Conservation (phyloP, 2,329 filamentous ascomycete species). For the Arthroderma sp. region DNA sequence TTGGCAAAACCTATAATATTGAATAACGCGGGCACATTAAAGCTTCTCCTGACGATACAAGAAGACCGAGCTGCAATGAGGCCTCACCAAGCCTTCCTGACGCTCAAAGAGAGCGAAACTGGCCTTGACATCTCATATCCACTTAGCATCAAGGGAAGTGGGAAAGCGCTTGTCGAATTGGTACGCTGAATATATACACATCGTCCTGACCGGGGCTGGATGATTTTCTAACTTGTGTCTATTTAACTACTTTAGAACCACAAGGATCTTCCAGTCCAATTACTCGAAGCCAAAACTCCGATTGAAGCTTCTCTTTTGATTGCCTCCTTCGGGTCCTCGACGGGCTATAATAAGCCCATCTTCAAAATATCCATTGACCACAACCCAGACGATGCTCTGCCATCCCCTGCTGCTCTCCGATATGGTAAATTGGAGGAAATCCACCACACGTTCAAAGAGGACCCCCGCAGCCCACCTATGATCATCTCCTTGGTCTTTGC, state of each 20-base stretch:
- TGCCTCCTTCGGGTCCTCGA: slow-evolving; percentile 68
- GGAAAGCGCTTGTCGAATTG: slow-evolving; percentile 73
- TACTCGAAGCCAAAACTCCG: slow-evolving; percentile 55
- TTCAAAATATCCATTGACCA: slow-evolving; percentile 61
- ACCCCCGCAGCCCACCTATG: slow-evolving; percentile 68
- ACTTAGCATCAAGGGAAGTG: slow-evolving; percentile 70
- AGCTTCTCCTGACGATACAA: slow-evolving; percentile 67
- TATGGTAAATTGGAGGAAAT: slow-evolving; percentile 80
- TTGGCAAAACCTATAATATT: slow-evolving; percentile 55
- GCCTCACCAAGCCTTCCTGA: slow-evolving; percentile 87
- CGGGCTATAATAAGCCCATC: slow-evolving; percentile 53
- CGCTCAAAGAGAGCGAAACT: slow-evolving; percentile 60
- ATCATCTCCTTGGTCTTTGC: slow-evolving; percentile 69
- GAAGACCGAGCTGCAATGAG: slow-evolving; percentile 67
- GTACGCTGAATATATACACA: slow-evolving; percentile 43
- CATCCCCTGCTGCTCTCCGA: slow-evolving; percentile 57
- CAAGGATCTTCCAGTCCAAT: slow-evolving; percentile 76
- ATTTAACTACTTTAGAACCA: slow-evolving; percentile 49
- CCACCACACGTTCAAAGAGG: slow-evolving; percentile 74
- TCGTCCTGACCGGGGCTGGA: background rate
- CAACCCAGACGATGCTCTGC: slow-evolving; percentile 49
- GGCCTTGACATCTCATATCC: slow-evolving; percentile 81
- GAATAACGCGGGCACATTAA: slow-evolving; percentile 59
- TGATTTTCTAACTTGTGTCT: slow-evolving; percentile 6
- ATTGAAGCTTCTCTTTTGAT: slow-evolving; percentile 73